Evolutionary conservation across 768 basidiomycete genomes (phyloP).

Genomic region (Rhizopogon vinicolor): DNA sequence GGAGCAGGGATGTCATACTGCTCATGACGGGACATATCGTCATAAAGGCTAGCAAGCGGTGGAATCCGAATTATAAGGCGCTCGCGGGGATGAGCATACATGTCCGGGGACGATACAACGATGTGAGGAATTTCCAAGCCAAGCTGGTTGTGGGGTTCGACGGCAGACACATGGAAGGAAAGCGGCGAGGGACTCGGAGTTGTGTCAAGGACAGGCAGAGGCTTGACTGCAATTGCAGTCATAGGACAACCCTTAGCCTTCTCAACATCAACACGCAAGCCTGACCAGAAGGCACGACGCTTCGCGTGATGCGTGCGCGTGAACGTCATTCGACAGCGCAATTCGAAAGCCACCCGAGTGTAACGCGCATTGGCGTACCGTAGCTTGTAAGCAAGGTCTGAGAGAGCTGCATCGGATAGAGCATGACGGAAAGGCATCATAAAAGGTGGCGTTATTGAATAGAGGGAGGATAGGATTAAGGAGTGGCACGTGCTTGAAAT

Average conservation of each 20-base stretch:
- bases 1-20: slow-evolving; percentile 6
- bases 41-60: slow-evolving; percentile 1
- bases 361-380: slow-evolving; percentile 41
- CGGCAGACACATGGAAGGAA: neutral
- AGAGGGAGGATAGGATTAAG: neutral
- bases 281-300: slow-evolving; percentile 38
- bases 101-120: neutral
- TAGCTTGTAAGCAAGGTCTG: slow-evolving; percentile 36
- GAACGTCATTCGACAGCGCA: slow-evolving; percentile 26
- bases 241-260: slow-evolving; percentile 37
- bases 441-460: slow-evolving; percentile 1
- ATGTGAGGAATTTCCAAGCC: slow-evolving; percentile 7
- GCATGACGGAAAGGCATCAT: slow-evolving; percentile 7
- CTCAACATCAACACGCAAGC: slow-evolving; percentile 40
- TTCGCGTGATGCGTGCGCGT: slow-evolving; percentile 43
- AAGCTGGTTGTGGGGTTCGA: neutral
- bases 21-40: neutral
- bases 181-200: slow-evolving; percentile 2
- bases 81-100: neutral
- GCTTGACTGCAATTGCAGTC: slow-evolving; percentile 33
- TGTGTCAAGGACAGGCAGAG: slow-evolving; percentile 34
- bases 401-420: slow-evolving; percentile 19
- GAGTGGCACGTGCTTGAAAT: slow-evolving; percentile 1
- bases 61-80: slow-evolving; percentile 3
- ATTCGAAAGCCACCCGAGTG: slow-evolving; percentile 30